Evolutionary conservation across 768 basidiomycete species (phyloP).

Genomic region (Auricularia sp.): DNA sequence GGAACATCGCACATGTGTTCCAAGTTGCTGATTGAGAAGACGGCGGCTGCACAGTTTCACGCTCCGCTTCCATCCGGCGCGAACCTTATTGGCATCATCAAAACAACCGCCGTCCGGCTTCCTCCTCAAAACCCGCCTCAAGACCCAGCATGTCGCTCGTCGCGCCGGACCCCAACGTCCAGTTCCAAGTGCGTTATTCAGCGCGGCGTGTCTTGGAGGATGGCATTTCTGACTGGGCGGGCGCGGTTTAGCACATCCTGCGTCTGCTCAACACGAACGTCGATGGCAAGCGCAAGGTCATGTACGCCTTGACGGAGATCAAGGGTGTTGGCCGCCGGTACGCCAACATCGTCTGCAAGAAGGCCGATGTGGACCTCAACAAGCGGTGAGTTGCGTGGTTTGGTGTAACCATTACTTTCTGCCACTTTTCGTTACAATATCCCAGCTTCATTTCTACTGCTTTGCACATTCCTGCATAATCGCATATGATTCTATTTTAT

Average conservation of each 20-base stretch:
- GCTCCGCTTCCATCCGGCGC: no score
- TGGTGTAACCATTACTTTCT: background rate
- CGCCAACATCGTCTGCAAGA: constrained; percentile 98
- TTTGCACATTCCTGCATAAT: no score
- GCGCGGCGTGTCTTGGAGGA: no score
- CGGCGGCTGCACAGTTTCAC: no score
- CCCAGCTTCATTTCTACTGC: background rate
- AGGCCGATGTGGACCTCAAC: constrained; percentile 97
- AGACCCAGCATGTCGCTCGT: constrained; percentile 80
- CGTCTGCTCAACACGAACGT: constrained; percentile 99
- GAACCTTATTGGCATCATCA: no score
- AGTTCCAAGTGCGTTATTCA: constrained; percentile 66
- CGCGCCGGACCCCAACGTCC: constrained; percentile 87
- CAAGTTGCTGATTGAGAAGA: no score
- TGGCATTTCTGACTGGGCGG: no score
- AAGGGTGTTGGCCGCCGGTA: constrained; percentile 99
- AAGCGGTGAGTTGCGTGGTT: constrained; percentile 65
- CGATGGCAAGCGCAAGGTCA: constrained; percentile 98
- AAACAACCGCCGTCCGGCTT: no score
- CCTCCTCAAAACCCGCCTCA: background rate
- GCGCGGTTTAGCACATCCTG: constrained; percentile 72
- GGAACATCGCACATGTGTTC: no score
- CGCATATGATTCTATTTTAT: no score
- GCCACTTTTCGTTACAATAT: background rate
- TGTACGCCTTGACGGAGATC: constrained; percentile 99